Conservation (phyloP, 768 basidiomycete species). For the Mycena albidolilacea region DNA sequence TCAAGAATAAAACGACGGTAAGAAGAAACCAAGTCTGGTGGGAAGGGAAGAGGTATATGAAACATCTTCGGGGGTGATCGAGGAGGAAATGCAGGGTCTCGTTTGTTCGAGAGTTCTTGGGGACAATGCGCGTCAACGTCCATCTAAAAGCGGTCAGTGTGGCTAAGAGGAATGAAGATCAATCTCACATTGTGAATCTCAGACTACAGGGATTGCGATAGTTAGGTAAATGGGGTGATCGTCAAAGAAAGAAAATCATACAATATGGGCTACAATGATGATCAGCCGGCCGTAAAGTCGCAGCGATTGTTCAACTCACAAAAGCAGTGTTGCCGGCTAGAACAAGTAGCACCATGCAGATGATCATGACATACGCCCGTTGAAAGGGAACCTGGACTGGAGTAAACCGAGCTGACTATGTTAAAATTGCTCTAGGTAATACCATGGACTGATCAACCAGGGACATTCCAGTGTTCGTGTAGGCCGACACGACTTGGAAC, state of each 20-base stretch:
- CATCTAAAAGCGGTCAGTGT: conserved; percentile 66
- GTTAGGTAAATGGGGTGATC: conserved; percentile 1
- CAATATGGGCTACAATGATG: conserved; percentile 80
- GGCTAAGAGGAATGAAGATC: not conserved
- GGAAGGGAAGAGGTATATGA: conserved; percentile 91
- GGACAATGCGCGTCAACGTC: conserved; percentile 75
- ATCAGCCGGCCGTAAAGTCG: conserved; percentile 8
- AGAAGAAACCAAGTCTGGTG: conserved; percentile 96
- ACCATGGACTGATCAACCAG: conserved; percentile 90
- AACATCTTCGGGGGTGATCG: conserved; percentile 95
- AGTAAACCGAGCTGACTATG: not conserved
- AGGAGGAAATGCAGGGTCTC: conserved; percentile 94
- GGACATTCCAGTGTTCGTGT: conserved; percentile 91
- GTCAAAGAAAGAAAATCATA: conserved; percentile 55
- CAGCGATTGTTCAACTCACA: conserved; percentile 66
- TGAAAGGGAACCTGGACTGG: conserved; percentile 79
- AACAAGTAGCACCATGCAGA: conserved; percentile 80
- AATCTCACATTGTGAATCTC: conserved; percentile 85
- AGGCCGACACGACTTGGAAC: conserved; percentile 90
- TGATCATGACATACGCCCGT: conserved; percentile 84
- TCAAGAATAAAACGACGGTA: conserved; percentile 75
- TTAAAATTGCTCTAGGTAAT: not conserved
- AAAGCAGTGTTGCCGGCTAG: conserved; percentile 95
- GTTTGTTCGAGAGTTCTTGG: conserved; percentile 68
- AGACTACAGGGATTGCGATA: conserved; percentile 60